Base-by-base conservation (phyloP, 345 rosid genomes). In the Mangifera indica region DNA sequence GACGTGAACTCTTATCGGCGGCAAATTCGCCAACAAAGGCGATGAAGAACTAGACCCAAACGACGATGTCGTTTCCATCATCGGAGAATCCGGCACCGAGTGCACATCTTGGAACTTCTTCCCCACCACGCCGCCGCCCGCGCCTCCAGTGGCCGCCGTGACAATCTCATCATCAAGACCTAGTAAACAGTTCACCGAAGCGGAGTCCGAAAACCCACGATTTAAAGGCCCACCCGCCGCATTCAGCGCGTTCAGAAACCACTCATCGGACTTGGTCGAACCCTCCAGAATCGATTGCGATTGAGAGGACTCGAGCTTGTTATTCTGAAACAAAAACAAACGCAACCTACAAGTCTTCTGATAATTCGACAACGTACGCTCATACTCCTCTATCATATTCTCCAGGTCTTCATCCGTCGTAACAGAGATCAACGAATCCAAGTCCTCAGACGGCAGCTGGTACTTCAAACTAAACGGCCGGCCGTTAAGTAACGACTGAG, bases 311-410 rank as follows among this genome's bases (percentile, higher is more conserved):
- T 93, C 98, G 7, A 88, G 84, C 73, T 87, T 93, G 20, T 37
- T 37, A 37, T 78, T 18, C 32, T 88, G 87, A 83, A 94, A 94
- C 68, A 94, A 82, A 76, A 94, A 94, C 80, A 91, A 78, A 15
- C 98, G 92, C 25, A 94, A 74, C n/a, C 98, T 83, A 59, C 89
- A 78, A 26, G 91, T 84, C 59, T 86, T 91, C 6, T 73, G 60
- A 5, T 77, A 77, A 71, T 73, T 72, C 64, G 86, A 63, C 54
- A 78, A 68, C 10, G 87, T 81, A 2, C 98, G 95, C 75, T 94
- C 97, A 56, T 94, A 92, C 82, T 94, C 98, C 18, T 94, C 98
- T 82, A 94, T 84, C 97, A 94, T 92, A 80, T 92, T 94, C 26
- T 92, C 97, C 56, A 94, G 86, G 85, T 94, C 98, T 63, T 94